Conservation (phyloP, 139 green algal genomes). For the Picochlorum sp. region DNA sequence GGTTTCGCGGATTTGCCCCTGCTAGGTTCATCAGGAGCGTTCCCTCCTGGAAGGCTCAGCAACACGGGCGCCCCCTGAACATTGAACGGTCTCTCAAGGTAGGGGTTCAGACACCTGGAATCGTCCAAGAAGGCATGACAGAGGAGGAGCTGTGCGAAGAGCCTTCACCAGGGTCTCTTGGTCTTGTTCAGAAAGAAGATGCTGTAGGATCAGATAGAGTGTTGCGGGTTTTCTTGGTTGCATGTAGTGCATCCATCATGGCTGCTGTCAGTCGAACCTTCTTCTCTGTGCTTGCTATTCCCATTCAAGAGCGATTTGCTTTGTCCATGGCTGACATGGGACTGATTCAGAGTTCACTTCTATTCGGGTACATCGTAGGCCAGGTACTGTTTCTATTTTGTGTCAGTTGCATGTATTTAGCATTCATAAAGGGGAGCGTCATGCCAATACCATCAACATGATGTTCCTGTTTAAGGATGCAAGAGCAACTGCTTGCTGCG, state of each 20-base stretch:
- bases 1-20: no score
- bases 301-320: constrained; percentile 25
- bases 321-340: constrained; percentile 37
- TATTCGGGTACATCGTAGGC: constrained; percentile 54
- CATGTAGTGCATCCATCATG: constrained; percentile 22
- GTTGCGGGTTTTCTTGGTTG: background rate
- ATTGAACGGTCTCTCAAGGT: no score
- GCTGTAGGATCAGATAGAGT: no score
- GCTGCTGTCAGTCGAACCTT: constrained; percentile 23
- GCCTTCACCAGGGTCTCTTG: no score
- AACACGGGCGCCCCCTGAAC: no score
- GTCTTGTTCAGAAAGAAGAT: no score
- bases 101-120: no score
- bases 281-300: constrained; percentile 25
- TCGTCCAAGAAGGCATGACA: no score
- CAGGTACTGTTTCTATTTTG: constrained; percentile 31
- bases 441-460: background rate
- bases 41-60: no score
- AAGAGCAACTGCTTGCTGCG: background rate
- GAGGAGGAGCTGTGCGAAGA: no score
- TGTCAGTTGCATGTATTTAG: background rate
- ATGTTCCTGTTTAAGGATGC: background rate
- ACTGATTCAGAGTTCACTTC: constrained; percentile 41
- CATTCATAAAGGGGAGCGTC: background rate
- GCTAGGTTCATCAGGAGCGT: no score